Conservation (phyloP, 1,139 yeast genomes). For the Saccharomyces hybrid region DNA sequence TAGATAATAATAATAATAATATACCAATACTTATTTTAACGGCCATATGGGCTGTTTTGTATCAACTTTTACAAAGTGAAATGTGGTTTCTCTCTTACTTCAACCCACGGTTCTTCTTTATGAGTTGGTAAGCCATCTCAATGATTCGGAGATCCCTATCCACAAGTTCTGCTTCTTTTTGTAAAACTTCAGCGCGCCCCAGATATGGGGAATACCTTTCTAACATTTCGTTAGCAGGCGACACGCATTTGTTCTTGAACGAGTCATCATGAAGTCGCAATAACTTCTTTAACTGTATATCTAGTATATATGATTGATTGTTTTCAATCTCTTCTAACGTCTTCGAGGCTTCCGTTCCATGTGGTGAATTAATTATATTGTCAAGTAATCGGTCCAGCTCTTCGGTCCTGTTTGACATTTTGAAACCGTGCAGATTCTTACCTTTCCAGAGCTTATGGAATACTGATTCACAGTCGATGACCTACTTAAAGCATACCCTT, state of each 20-base stretch:
- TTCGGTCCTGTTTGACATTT: slow-evolving; percentile 3
- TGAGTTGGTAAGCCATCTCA: slow-evolving; percentile 27
- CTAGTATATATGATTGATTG: slow-evolving; percentile 22
- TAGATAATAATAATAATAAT: not conserved
- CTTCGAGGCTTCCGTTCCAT: slow-evolving; percentile 20
- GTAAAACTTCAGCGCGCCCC: slow-evolving; percentile 19
- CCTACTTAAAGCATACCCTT: not conserved
- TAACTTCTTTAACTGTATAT: slow-evolving; percentile 24
- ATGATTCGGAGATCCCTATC: slow-evolving; percentile 32
- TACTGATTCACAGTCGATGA: not conserved
- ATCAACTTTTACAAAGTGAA: too few species aligned
- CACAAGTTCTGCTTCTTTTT: slow-evolving; percentile 26
- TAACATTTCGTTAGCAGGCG: slow-evolving; percentile 18
- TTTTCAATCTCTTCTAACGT: slow-evolving; percentile 23
- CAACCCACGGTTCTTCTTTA: slow-evolving; percentile 17
- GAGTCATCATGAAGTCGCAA: slow-evolving; percentile 23
- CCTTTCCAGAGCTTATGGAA: not conserved
- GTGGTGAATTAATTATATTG: slow-evolving; percentile 15
- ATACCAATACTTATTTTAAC: not conserved
- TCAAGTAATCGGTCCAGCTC: slow-evolving; percentile 18
- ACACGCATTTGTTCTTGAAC: slow-evolving; percentile 19
- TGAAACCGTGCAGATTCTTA: not conserved
- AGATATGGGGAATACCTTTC: slow-evolving; percentile 11
- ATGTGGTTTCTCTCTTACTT: not conserved
- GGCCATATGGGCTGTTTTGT: too few species aligned